These are phyloP conservation scores for Zoysia pacifica DNA, from an alignment of 176 grass and related monocot genomes.

Conservation along the genomic window DNA sequence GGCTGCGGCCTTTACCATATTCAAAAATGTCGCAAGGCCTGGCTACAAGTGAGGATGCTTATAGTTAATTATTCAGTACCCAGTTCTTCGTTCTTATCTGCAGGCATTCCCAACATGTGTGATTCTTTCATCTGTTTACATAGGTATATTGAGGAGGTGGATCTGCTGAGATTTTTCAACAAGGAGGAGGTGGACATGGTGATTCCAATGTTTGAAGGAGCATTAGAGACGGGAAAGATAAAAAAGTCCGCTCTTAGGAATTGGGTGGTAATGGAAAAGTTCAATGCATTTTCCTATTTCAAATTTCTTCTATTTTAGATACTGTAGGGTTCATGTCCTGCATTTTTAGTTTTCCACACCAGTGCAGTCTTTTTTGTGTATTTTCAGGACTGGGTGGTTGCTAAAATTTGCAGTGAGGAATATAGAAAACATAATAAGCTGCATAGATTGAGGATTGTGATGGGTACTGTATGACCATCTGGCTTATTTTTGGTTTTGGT, in stretches of 20 bases:
- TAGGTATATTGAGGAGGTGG: conserved; percentile 81
- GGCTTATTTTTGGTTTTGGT: not conserved
- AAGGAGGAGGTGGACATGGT: conserved; percentile 67
- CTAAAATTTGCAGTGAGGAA: not conserved
- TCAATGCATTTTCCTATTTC: not conserved
- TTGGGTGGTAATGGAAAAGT: conserved; percentile 85
- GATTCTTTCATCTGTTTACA: conserved; percentile 21
- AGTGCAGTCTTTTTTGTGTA: not conserved
- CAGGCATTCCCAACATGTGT: conserved; percentile 2
- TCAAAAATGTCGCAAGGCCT: conserved; percentile 83
- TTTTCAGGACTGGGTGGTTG: not conserved
- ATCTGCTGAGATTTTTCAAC: conserved; percentile 85
- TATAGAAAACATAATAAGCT: conserved; percentile 3
- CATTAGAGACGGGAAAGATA: conserved; percentile 66
- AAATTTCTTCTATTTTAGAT: not conserved
- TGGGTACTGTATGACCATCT: not conserved
- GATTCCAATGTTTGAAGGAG: conserved; percentile 93
- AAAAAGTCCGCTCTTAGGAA: conserved; percentile 91
- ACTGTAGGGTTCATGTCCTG: not conserved
- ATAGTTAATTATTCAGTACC: not conserved
- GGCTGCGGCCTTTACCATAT: conserved; percentile 64
- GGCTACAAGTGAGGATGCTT: conserved; percentile 59
- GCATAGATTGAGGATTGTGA: not conserved
- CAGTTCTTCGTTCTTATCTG: conserved; percentile 20
- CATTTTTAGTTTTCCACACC: not conserved